Base-by-base conservation (phyloP, 352 stramenopile genomes). In the Saprolegnia parasitica region DNA sequence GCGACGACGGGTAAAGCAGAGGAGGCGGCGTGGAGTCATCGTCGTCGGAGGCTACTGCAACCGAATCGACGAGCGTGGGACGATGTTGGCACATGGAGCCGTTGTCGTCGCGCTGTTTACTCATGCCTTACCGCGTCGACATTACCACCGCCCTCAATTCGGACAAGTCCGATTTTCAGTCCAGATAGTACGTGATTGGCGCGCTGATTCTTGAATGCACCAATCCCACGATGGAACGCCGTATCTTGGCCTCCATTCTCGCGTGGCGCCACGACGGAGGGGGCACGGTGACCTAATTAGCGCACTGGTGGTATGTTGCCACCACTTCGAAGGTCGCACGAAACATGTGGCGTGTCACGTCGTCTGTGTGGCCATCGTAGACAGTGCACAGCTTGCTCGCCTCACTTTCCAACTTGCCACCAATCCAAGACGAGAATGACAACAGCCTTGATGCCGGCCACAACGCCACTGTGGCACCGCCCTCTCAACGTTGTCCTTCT, bases 401-500 rank as follows among this genome's bases (percentile, higher is more conserved):
- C 40, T 57, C 39, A n/a, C 21, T 29, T 67, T 56, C 13, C 13
- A 67, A n/a, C 20, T 23, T 67, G 6, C 35, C 23, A 42, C 21
- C 16, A 21, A 24, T 9, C 23, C 21, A 57, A 47, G 10, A 20
- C 57, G 18, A 29, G 4, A 10, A 62, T 62, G 55, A 35, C 42
- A 11, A 49, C 42, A 49, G 42, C 42, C 29, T 6, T 55, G 47
- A 60, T 23, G 35, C 60, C n/a, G 5, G 24, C 32, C 8, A 46
- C 56, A 16, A 40, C 32, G 20, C 56, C 18, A 4, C 0, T 11
- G 16, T 70, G 63, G 63, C 2, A 21, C 26, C 42, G 63, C 37
- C 63, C 63, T 5, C n/a, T 24, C 32, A 46, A 70, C 35, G 63
- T 70, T 0, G 37, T 70, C 13, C 21, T 70, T 35, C 63, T 70